A percentile compares a stretch with the other conserved stretches of the same genome.
Evolutionary conservation across 2,329 filamentous ascomycete genomes (phyloP).

Genomic region (Fusarium dimerum): DNA sequence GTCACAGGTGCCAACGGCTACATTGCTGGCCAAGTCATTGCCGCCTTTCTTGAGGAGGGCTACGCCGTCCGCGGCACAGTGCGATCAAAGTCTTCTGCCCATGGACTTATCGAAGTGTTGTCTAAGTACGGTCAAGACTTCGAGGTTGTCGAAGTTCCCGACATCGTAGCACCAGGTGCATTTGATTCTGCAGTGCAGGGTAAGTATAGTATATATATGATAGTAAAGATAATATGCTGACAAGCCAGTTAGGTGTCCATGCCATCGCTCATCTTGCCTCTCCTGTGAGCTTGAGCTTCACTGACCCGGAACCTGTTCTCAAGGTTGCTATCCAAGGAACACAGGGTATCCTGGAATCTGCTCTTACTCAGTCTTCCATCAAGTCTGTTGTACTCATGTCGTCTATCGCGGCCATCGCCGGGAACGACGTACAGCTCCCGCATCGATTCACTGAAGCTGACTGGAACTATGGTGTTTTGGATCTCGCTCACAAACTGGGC

Average conservation of each 20-base stretch:
- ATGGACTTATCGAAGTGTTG: constrained; percentile 18
- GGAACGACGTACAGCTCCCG: constrained; percentile 3
- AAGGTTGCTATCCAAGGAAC: constrained; percentile 22
- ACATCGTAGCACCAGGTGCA: constrained; percentile 35
- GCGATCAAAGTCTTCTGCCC: constrained; percentile 30
- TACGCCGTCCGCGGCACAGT: constrained; percentile 41
- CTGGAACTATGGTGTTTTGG: constrained; percentile 23
- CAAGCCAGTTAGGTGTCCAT: constrained; percentile 19
- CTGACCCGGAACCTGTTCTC: constrained; percentile 23
- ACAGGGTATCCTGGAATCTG: constrained; percentile 19
- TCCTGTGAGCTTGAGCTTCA: constrained; percentile 19
- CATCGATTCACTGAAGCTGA: constrained; percentile 24
- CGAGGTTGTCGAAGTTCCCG: constrained; percentile 32
- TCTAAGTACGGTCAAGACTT: constrained; percentile 23
- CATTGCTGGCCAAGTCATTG: constrained; percentile 38
- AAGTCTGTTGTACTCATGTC: constrained; percentile 29
- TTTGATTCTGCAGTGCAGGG: constrained; percentile 39
- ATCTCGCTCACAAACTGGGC: constrained; percentile 18
- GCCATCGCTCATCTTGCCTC: constrained; percentile 25
- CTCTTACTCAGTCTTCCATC: constrained; percentile 19
- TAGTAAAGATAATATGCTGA: not conserved
- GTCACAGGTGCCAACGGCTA: constrained; percentile 44
- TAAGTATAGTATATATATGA: not conserved
- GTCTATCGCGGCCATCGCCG: constrained; percentile 19
- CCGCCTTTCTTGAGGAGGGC: constrained; percentile 37